These are phyloP conservation scores for Mycena haematopus DNA, from an alignment of 768 basidiomycete genomes.

Conservation along the genomic window DNA sequence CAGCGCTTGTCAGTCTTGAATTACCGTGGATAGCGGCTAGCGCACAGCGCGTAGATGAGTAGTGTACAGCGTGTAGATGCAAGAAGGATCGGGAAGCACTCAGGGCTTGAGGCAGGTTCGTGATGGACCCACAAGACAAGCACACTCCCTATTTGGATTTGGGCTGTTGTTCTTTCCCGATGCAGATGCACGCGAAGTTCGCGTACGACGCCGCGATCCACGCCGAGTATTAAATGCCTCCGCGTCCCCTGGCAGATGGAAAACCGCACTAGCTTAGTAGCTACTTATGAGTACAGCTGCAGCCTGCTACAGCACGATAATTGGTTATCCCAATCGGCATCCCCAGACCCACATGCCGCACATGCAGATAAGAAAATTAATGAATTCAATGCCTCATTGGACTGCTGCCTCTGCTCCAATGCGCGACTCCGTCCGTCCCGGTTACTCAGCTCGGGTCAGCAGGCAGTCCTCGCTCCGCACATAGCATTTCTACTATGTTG, in stretches of 20 bases:
- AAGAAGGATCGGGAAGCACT: neutral
- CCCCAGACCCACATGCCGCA: conserved; percentile 2
- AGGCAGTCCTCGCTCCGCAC: neutral
- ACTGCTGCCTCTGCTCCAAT: neutral
- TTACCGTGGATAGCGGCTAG: neutral
- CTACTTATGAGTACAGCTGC: too few relatives aligned
- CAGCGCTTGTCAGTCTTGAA: neutral
- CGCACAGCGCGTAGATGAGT: neutral
- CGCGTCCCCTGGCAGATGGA: too few relatives aligned
- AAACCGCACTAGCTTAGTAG: too few relatives aligned
- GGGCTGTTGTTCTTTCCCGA: neutral
- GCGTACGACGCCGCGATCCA: neutral
- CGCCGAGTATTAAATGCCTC: neutral
- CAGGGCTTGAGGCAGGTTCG: too few relatives aligned
- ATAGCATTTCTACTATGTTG: conserved; percentile 10
- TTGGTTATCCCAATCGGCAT: conserved; percentile 1
- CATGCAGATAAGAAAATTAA: conserved; percentile 15
- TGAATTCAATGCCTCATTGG: neutral
- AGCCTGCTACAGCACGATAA: neutral
- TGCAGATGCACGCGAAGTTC: neutral
- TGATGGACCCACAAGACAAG: conserved; percentile 21
- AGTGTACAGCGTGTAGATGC: neutral
- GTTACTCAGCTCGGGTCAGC: conserved; percentile 14
- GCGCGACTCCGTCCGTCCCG: neutral
- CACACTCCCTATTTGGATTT: conserved; percentile 13